Base-by-base conservation (phyloP, 2,329 filamentous ascomycete genomes). In the Talaromyces sp. region DNA sequence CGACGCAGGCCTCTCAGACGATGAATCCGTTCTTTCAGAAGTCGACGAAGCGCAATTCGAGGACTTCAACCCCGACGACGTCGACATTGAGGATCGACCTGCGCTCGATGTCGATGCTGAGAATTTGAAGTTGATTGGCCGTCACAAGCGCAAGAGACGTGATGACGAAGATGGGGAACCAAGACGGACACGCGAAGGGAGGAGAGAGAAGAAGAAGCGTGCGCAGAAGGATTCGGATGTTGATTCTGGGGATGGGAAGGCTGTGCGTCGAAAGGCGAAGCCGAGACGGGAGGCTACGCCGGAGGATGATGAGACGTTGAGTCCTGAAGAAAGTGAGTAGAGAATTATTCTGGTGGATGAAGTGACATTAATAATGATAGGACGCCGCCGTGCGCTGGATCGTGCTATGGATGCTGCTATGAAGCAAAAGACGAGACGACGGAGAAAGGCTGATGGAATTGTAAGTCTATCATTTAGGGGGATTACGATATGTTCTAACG, bases 331-430 rank as follows among this genome's bases (percentile, higher is more conserved):
- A 80, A 86, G 91, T 87, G 78, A 75, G 86, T 84, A 36, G 17
- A 31, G 19, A 61, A 51, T 47, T 10, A 51, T 47, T 10, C 38
- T 29, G 1, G 31, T 67, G 58, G 22, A 19, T 8, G 34, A 1
- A 31, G 22, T 43, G 22, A 36, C 19, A 45, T 61, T 47, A 31
- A 63, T 54, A 27, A 58, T 13, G 4, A 59, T 70, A 88, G 86
- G 84, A 72, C 88, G 93, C 71, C 89, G 90, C 72, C 86, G 91
- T 70, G 93, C 92, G 22, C 88, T 99, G 62, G 92, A 97, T 73
- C 86, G 89, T 70, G 91, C 91, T 64, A 92, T 98, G 81, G 92
- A 97, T 76, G 91, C 91, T 65, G 93, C 93, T 0, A 83, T 96
- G 71, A 96, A 96, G 81, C 91, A 91, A 71, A 88, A 91, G 11